A percentile compares a stretch with the other conserved stretches of the same genome.
Conservation (phyloP, 2,329 filamentous ascomycete genomes). For the Monosporascus sp. region DNA sequence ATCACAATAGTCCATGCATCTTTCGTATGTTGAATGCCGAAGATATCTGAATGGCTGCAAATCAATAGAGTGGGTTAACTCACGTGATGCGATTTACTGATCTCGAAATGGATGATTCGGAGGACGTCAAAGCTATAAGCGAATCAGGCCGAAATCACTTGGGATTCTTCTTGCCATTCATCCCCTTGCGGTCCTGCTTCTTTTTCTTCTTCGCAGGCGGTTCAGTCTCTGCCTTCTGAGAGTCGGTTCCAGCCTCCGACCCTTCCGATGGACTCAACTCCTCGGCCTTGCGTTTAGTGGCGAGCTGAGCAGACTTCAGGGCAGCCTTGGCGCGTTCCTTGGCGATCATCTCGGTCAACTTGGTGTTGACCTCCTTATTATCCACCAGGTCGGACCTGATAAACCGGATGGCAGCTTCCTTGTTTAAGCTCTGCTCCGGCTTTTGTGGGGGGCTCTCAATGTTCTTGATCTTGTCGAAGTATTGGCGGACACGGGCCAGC, state of each 20-base stretch:
- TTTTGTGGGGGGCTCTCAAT: slow-evolving; percentile 60
- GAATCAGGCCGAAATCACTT: slow-evolving; percentile 6
- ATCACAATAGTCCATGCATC: no score
- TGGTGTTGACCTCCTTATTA: slow-evolving; percentile 46
- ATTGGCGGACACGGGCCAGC: slow-evolving; percentile 80
- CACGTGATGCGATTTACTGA: no score
- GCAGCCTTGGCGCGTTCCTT: slow-evolving; percentile 51
- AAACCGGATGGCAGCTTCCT: slow-evolving; percentile 73
- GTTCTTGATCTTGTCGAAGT: slow-evolving; percentile 86
- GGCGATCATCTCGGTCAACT: slow-evolving; percentile 51
- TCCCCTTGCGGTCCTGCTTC: slow-evolving; percentile 32
- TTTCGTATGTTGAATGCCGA: no score
- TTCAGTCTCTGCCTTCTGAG: slow-evolving; percentile 30
- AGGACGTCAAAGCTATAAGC: no score
- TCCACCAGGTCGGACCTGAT: slow-evolving; percentile 70
- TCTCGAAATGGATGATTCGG: no score
- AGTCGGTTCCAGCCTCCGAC: slow-evolving; percentile 13
- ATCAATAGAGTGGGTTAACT: no score
- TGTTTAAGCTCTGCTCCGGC: slow-evolving; percentile 57
- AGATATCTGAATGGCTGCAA: no score
- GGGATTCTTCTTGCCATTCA: slow-evolving; percentile 28
- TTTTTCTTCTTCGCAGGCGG: slow-evolving; percentile 34
- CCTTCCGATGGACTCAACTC: slow-evolving; percentile 13
- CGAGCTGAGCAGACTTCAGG: slow-evolving; percentile 37
- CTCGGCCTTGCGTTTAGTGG: slow-evolving; percentile 26